These are phyloP conservation scores for Glycine latifolia DNA, from an alignment of 306 rosid genomes.

Conservation along the genomic window DNA sequence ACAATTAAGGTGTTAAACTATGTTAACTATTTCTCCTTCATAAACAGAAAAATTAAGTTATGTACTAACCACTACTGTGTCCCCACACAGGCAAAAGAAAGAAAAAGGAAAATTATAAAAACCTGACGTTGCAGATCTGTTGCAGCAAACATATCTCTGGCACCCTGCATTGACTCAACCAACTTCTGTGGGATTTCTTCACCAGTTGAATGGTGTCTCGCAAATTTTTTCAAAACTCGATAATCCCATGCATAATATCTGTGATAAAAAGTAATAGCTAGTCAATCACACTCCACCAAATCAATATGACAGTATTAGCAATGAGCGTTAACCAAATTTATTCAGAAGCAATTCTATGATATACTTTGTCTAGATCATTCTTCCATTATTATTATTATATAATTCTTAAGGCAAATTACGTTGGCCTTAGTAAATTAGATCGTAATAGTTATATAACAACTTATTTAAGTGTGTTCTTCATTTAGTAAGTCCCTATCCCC, in stretches of 20 bases:
- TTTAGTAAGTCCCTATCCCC: too few relatives aligned
- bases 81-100: not conserved
- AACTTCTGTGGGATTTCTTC: constrained; percentile 85
- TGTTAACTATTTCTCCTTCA: constrained; percentile 20
- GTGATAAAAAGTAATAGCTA: constrained; percentile 39
- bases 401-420: too few relatives aligned
- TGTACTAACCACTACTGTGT: constrained; percentile 1
- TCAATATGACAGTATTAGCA: constrained; percentile 6
- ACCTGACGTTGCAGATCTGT: constrained; percentile 98
- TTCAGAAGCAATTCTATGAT: not conserved
- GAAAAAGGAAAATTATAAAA: not conserved
- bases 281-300: constrained; percentile 20
- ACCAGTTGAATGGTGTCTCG: constrained; percentile 86
- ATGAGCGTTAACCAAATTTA: not conserved
- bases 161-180: constrained; percentile 79
- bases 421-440: too few relatives aligned
- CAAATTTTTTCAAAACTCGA: constrained; percentile 87
- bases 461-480: too few relatives aligned
- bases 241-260: constrained; percentile 95
- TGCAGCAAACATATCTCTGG: constrained; percentile 85
- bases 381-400: too few relatives aligned
- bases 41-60: constrained; percentile 2
- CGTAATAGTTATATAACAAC: too few relatives aligned
- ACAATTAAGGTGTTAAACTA: constrained; percentile 25
- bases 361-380: too few relatives aligned